phyloP scores from a whole-genome alignment of 345 rosid genomes.

The Acer negundo region DNA sequence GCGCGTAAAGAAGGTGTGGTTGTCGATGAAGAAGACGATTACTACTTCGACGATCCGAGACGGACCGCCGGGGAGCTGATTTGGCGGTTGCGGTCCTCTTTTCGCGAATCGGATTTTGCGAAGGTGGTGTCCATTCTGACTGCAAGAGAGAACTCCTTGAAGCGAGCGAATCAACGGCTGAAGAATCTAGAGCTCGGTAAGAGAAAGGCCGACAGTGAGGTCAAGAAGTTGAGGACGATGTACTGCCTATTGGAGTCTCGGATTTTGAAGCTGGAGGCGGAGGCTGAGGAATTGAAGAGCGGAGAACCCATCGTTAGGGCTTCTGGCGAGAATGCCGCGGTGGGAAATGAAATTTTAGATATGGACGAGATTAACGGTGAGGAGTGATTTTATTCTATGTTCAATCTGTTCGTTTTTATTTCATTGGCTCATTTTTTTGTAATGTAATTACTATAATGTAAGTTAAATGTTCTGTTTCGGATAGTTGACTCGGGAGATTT shows the following conservation, averaged over 20 bases:
- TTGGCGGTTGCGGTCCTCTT: not conserved
- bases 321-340: not conserved
- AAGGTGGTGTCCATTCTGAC: constrained; percentile 13
- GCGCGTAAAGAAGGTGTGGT: not conserved
- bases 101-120: constrained; percentile 15
- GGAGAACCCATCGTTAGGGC: not conserved
- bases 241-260: constrained; percentile 21
- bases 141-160: not conserved
- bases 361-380: not conserved
- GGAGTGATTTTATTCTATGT: no score
- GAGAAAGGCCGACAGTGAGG: constrained; percentile 14
- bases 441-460: no score
- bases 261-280: constrained; percentile 26
- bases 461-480: no score
- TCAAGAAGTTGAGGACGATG: constrained; percentile 14
- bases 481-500: no score
- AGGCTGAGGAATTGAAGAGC: not conserved
- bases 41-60: not conserved
- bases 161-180: not conserved
- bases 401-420: no score
- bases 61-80: constrained; percentile 10
- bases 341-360: not conserved
- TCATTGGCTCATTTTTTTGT: no score
- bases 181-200: not conserved
- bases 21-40: not conserved